A percentile compares a stretch with the other conserved stretches of the same genome.
Conservation (phyloP, 2,329 filamentous ascomycete species). For the Cadophora gregata region DNA sequence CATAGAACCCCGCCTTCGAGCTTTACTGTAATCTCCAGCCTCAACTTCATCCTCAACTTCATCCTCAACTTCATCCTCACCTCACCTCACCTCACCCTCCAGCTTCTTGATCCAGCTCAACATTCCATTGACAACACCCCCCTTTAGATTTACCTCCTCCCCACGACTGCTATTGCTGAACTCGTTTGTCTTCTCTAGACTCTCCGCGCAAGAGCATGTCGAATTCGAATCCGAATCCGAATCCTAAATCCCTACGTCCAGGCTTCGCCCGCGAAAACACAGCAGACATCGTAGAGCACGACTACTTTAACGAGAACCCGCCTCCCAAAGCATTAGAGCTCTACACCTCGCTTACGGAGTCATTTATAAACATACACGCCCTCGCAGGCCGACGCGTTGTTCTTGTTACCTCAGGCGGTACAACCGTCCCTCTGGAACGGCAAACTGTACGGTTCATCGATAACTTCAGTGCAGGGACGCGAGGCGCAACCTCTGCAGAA, state of each 20-base stretch:
- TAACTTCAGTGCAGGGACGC: conserved; percentile 95
- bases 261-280: conserved; percentile 33
- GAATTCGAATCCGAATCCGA: conserved; percentile 46
- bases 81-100: too few species aligned
- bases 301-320: conserved; percentile 87
- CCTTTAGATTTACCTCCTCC: conserved; percentile 48
- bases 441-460: conserved; percentile 98
- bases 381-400: conserved; percentile 73
- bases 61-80: too few species aligned
- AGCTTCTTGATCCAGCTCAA: conserved; percentile 32
- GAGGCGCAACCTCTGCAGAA: conserved; percentile 92
- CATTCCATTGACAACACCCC: conserved; percentile 48
- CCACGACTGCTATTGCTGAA: conserved; percentile 44
- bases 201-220: conserved; percentile 49
- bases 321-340: conserved; percentile 77
- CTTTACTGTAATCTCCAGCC: too few species aligned
- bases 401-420: conserved; percentile 92
- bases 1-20: conserved; percentile 18
- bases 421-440: conserved; percentile 90
- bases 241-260: conserved; percentile 37
- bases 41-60: too few species aligned
- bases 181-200: conserved; percentile 46
- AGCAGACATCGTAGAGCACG: conserved; percentile 60
- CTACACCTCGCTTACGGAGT: conserved; percentile 71
- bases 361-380: conserved; percentile 81